Evolutionary conservation across 495 filamentous ascomycete genomes (phyloP), one percentile per base, ranked within the genome.

Genomic region (Apodospora peruviana): DNA sequence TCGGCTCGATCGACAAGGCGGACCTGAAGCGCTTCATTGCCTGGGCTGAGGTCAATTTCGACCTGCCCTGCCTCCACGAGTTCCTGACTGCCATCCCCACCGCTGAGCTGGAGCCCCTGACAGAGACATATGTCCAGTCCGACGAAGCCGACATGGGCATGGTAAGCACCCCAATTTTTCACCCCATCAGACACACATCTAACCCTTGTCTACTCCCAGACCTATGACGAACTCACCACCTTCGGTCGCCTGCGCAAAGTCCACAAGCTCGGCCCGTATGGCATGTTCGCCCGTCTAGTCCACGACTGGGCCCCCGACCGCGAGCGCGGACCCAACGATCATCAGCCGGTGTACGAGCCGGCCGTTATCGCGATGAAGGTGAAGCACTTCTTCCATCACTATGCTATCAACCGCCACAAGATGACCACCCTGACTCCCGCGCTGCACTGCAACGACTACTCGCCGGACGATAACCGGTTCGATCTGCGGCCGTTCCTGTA

Each of bases 31-130:
- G 74, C 4, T 93, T 95, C 74, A 88, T 91, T 39, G 64, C 66
- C 16, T 91, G 80, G 72, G 79, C 85, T 2, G 60, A 63, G 42
- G 61, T 43, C 36, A 39, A 55, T 24, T 95, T 89, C 61, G 61
- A 79, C 19, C 60, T 96, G 5, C 88, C 88, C 0, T 82, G 87
- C 49, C 76, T 96, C 4, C 88, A 81, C 1, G 77, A 78, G 3
- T 96, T 96, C 70, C 62, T 94, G 19, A 68, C 74, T 14, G 90
- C 90, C 2, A 73, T 77, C 0, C 90, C 90, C 0, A 93, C 88
- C 3, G 90, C 89, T 1, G 90, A 96, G 62, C 76, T 95, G n/a
- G 86, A 91, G 55, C 90, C 90, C 11, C 83, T 90, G 22, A 87
- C 87, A 1, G 65, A 78, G 0, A 70, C 67, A 14, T 86, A 87